Evolutionary conservation across 768 basidiomycete genomes (phyloP), one percentile per base, ranked within the genome.

Genomic region (Boletus rex-veris): DNA sequence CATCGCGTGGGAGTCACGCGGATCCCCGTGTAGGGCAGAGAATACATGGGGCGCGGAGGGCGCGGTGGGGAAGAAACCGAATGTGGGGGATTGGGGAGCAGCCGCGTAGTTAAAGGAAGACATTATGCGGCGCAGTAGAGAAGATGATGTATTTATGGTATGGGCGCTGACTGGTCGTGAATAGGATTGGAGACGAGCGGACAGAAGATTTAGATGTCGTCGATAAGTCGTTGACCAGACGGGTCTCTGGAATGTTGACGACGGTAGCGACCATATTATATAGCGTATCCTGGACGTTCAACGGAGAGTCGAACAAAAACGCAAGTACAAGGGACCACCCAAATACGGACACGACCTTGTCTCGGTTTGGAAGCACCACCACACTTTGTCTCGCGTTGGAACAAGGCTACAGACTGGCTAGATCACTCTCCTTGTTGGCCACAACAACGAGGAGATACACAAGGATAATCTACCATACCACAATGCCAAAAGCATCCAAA

Each of bases 41-140:
- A 86, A 84, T 12, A 82, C 79, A 52, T 83, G 81, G 49, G 84
- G 83, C 12, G 78, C 77, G 21, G 81, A 74, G 6, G 78, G 72
- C 10, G 65, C 77, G 15, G 75, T 67, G 33, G 84, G 84, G 74
- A 86, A 85, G 72, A 84, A 77, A 53, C 80, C 81, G 60, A 71
- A 82, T 5, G 77, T 76, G 53, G 83, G 82, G 3, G 84, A 83
- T 30, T 80, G 63, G 52, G 82, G 78, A 28, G 72, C 58, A 18
- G 74, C 62, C 38, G 71, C 65, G 71, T 74, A 77, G 58, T 60
- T 63, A 58, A 54, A 72, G 16, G 75, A 77, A 61, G 83, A 76
- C 80, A 81, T 64, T 58, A 64, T 68, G 61, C 40, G 33, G 28
- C 45, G 46, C 45, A 48, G 48, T 45, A 50, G 31, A 15, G 10